A percentile compares a stretch with the other conserved stretches of the same genome.
phyloP scores from a whole-genome alignment of 768 basidiomycete genomes.

The Podaxis sp. region DNA sequence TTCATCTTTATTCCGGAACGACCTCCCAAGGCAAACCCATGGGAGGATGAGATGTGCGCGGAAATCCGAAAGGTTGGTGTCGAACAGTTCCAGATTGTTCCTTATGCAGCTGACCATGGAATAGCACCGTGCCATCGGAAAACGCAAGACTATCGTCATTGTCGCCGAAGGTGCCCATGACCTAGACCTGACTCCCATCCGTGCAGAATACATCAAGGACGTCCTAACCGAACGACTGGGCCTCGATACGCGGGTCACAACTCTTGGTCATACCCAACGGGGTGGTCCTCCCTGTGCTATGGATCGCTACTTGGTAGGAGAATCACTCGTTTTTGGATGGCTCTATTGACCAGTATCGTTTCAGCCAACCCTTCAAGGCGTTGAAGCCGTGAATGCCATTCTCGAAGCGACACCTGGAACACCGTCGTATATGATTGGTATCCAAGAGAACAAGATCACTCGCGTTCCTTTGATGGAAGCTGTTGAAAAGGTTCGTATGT shows the following conservation, averaged over 20 bases:
- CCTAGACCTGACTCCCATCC: slow-evolving; percentile 85
- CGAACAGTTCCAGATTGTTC: not conserved
- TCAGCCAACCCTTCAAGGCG: slow-evolving; percentile 94
- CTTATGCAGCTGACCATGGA: not conserved
- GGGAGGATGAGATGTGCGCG: slow-evolving; percentile 92
- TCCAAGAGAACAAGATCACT: slow-evolving; percentile 93
- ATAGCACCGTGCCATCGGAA: slow-evolving; percentile 88
- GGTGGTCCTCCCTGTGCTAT: slow-evolving; percentile 92
- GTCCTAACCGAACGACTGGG: slow-evolving; percentile 84
- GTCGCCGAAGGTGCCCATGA: slow-evolving; percentile 97
- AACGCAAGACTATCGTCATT: slow-evolving; percentile 98
- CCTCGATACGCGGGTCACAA: slow-evolving; percentile 95
- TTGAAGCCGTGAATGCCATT: slow-evolving; percentile 89
- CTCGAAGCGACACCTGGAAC: slow-evolving; percentile 84
- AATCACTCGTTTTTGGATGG: not conserved
- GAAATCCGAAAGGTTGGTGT: slow-evolving; percentile 71
- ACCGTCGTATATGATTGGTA: slow-evolving; percentile 97
- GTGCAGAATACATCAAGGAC: slow-evolving; percentile 86
- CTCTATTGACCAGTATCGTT: slow-evolving; percentile 3
- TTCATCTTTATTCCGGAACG: slow-evolving; percentile 97
- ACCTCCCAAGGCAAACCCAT: slow-evolving; percentile 74
- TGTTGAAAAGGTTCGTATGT: slow-evolving; percentile 68
- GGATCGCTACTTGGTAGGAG: slow-evolving; percentile 84
- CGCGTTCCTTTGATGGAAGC: slow-evolving; percentile 92
- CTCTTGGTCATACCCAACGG: slow-evolving; percentile 94